Evolutionary conservation across 345 rosid genomes (phyloP).

Genomic region (Dipteronia sinensis): DNA sequence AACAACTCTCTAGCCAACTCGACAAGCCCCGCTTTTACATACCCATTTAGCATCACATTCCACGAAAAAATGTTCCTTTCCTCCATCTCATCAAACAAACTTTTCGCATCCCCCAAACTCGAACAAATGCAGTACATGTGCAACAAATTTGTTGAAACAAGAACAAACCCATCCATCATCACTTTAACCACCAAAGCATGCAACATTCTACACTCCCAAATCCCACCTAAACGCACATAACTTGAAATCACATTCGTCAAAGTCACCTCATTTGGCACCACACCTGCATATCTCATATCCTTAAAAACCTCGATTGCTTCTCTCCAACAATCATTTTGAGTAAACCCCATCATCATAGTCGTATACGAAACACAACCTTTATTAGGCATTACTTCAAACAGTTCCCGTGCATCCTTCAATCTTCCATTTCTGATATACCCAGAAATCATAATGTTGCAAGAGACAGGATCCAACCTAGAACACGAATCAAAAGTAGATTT

Average conservation of each 20-base stretch:
- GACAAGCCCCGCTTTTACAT: slow-evolving; percentile 67
- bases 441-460: slow-evolving; percentile 68
- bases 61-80: slow-evolving; percentile 67
- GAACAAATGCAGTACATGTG: slow-evolving; percentile 63
- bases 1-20: slow-evolving; percentile 60
- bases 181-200: slow-evolving; percentile 62
- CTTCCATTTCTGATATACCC: slow-evolving; percentile 53
- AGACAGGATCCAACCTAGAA: slow-evolving; percentile 44
- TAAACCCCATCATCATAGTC: slow-evolving; percentile 68
- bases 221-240: slow-evolving; percentile 52
- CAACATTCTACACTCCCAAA: slow-evolving; percentile 57
- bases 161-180: slow-evolving; percentile 44
- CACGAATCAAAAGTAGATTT: slow-evolving; percentile 41
- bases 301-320: slow-evolving; percentile 55
- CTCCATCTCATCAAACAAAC: slow-evolving; percentile 66
- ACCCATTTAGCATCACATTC: slow-evolving; percentile 92
- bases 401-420: slow-evolving; percentile 47
- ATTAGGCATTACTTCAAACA: slow-evolving; percentile 68
- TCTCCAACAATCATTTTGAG: slow-evolving; percentile 44
- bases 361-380: slow-evolving; percentile 67
- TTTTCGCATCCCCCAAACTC: slow-evolving; percentile 55
- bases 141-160: slow-evolving; percentile 70
- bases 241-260: slow-evolving; percentile 59
- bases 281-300: slow-evolving; percentile 58
- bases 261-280: slow-evolving; percentile 60